Percentiles rank a stretch among this genome's conserved stretches.
These are phyloP conservation scores for Luzula sylvatica DNA, from an alignment of 176 grass and related monocot species.

Conservation along the genomic window DNA sequence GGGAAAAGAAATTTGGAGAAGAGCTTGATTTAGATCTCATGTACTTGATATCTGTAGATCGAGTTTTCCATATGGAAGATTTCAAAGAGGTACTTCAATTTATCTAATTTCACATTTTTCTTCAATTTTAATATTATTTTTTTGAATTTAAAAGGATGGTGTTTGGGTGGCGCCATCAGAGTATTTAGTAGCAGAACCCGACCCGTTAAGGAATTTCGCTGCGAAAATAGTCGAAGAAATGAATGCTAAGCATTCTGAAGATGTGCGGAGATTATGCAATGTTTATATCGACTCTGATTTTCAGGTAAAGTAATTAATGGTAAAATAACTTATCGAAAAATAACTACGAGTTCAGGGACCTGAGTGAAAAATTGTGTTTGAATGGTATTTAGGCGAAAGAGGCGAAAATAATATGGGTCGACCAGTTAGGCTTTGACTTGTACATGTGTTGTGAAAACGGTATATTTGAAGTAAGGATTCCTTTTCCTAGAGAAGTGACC, in stretches of 20 bases:
- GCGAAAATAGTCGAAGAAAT: conserved; percentile 88
- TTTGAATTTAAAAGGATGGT: conserved; percentile 36
- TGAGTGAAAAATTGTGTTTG: too few relatives aligned
- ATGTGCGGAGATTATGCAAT: conserved; percentile 58
- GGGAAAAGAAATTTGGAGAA: conserved; percentile 94
- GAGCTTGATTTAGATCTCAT: conserved; percentile 55
- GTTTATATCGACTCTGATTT: conserved; percentile 78
- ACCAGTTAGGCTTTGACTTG: conserved; percentile 74
- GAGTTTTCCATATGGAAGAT: conserved; percentile 80
- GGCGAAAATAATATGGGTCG: conserved; percentile 90
- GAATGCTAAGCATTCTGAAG: conserved; percentile 62
- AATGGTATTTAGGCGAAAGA: conserved; percentile 28
- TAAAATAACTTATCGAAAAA: too few relatives aligned
- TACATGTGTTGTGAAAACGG: conserved; percentile 48
- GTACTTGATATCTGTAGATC: conserved; percentile 73
- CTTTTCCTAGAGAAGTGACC: conserved; percentile 68
- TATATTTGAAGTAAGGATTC: conserved; percentile 54
- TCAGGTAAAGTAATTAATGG: too few relatives aligned
- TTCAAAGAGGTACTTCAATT: conserved; percentile 53
- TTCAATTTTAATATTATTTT: background rate
- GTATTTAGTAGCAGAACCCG: conserved; percentile 67
- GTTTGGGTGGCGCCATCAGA: conserved; percentile 75
- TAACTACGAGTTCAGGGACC: too few relatives aligned
- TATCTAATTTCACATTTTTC: too few relatives aligned
- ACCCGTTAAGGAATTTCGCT: conserved; percentile 70